Conservation (phyloP, 2,329 filamentous ascomycete genomes). For the Aspergillus texensis region DNA sequence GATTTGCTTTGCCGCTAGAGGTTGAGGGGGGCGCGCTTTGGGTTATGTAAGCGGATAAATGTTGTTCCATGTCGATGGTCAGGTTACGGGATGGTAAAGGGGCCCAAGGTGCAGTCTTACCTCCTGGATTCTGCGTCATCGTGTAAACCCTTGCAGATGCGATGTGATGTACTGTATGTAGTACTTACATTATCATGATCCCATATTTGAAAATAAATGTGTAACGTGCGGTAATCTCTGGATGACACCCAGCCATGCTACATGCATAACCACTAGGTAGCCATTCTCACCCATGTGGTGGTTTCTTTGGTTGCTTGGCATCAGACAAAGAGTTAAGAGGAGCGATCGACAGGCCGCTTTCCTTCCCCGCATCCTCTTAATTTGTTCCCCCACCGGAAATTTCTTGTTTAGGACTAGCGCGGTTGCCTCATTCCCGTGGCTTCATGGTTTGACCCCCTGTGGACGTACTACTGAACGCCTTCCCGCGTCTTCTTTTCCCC, state of each 20-base stretch:
- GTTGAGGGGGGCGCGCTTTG: not conserved
- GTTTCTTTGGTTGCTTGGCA: not conserved
- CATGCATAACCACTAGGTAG: not conserved
- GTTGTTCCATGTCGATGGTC: conserved; percentile 11
- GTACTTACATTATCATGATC: not conserved
- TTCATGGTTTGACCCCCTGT: conserved; percentile 1
- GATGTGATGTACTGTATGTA: not conserved
- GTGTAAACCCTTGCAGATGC: not conserved
- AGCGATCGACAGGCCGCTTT: conserved; percentile 15
- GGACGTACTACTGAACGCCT: not conserved
- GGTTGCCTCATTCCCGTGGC: conserved; percentile 10
- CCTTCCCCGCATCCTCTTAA: conserved; percentile 15
- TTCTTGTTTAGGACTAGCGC: conserved; percentile 22
- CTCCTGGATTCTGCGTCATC: not conserved
- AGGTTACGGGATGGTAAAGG: not conserved
- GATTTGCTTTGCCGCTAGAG: conserved; percentile 8
- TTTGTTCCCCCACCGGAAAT: conserved; percentile 33
- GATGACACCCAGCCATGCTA: not conserved
- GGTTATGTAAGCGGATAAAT: conserved; percentile 19
- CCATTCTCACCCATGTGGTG: not conserved
- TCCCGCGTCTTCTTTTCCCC: not conserved
- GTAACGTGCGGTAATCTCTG: not conserved
- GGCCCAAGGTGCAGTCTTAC: conserved; percentile 9
- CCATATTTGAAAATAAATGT: not conserved
- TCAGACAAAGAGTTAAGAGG: conserved; percentile 5